Base-by-base conservation (phyloP, 495 filamentous ascomycete genomes). In the Rostrohypoxylon terebratum region DNA sequence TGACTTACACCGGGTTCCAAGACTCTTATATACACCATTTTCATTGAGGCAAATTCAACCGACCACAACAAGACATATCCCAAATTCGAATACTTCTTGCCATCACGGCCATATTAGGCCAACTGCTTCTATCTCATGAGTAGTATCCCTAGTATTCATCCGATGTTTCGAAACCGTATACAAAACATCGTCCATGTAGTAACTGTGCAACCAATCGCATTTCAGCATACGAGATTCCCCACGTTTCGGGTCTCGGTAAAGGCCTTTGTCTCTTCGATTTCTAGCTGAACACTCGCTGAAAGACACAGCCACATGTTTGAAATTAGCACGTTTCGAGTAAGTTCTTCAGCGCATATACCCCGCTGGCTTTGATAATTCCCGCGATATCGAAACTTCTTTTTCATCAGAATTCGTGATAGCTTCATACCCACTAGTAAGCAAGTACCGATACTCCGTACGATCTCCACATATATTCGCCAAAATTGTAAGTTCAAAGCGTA, bases 21-120 rank as follows among this genome's bases (percentile, higher is more conserved):
- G 50, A 59, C 11, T 28, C 63, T 71, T 73, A 73, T 73, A 73
- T 73, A 73, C 61, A 36, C 65, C 45, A 73, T 73, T 18, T 51
- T 11, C 42, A 44, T 28, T 31, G 64, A 61, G 13, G 54, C 36
- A 23, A 57, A 47, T 55, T 9, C 23, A n/a, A 33, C 11, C 13
- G 51, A 16, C 53, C 34, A 42, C 33, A 36, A 9, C 23, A 4
- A 28, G 40, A 21, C 31, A 18, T 45, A 10, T 61, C 38, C 36
- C 31, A 42, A 21, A 11, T 14, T 50, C 55, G 20, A 18, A 7
- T 16, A 55, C 13, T 38, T 38, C 8, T 38, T 45, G 23, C 21
- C 48, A 51, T 51, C 4, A 5, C 14, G 31, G 1, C 11, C 13
- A 65, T 25, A 40, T 57, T 28, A 28, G 45, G 14, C 63, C 36